A percentile compares a stretch with the other conserved stretches of the same genome.
phyloP scores from a whole-genome alignment of 2,329 filamentous ascomycete genomes.

The Neonectria coccinea region DNA sequence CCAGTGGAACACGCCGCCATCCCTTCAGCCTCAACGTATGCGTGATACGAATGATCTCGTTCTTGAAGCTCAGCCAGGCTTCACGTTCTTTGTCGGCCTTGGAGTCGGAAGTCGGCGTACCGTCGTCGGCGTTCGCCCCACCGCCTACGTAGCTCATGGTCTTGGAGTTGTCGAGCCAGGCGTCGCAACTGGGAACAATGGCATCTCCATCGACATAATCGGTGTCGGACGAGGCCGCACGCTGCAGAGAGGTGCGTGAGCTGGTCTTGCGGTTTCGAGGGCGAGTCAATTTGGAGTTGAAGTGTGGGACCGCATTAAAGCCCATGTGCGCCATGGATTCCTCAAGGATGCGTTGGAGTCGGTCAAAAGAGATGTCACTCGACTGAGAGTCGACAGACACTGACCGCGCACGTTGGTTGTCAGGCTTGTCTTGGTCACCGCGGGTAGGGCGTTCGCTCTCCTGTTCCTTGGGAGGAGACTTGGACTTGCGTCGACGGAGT shows the following conservation, averaged over 20 bases:
- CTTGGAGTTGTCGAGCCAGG: conserved; percentile 87
- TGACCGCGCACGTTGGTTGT: conserved; percentile 51
- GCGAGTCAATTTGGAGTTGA: conserved; percentile 56
- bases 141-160: conserved; percentile 79
- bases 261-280: conserved; percentile 53
- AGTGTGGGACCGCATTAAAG: conserved; percentile 58
- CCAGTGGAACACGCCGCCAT: conserved; percentile 85
- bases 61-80: conserved; percentile 89
- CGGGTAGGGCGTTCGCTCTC: conserved; percentile 21
- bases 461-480: conserved; percentile 49
- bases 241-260: conserved; percentile 52
- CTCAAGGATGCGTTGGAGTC: conserved; percentile 83
- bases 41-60: conserved; percentile 87
- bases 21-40: conserved; percentile 92
- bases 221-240: conserved; percentile 80
- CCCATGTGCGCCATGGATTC: conserved; percentile 70
- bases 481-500: conserved; percentile 55
- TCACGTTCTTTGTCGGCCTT: conserved; percentile 75
- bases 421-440: conserved; percentile 39
- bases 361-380: conserved; percentile 80
- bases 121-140: conserved; percentile 56
- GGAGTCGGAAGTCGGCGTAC: conserved; percentile 47
- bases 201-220: conserved; percentile 86
- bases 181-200: conserved; percentile 87
- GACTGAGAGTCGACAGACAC: conserved; percentile 74